Evolutionary conservation across 2,329 filamentous ascomycete species (phyloP).

Genomic region (Colletotrichum salicis): DNA sequence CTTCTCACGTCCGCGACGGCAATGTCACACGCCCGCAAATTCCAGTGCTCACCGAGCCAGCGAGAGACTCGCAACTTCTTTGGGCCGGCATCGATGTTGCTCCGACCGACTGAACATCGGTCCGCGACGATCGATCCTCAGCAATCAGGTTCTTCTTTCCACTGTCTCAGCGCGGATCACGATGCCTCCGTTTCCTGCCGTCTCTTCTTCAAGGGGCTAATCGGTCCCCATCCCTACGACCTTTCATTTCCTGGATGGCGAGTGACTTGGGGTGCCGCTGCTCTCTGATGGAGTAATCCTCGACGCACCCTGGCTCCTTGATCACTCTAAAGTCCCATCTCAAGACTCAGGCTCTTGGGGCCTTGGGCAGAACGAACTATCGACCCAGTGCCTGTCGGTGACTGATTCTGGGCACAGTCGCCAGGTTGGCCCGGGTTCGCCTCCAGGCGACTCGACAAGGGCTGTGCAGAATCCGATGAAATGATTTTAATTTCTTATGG

Average conservation of each 20-base stretch:
- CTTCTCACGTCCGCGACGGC: neutral
- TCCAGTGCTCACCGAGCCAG: neutral
- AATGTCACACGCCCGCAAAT: neutral
- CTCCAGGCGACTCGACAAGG: neutral
- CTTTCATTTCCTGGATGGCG: neutral
- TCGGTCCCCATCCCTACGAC: neutral
- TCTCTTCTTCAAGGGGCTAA: neutral
- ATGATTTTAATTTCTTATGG: constrained; percentile 25
- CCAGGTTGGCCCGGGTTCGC: neutral
- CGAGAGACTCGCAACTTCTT: neutral
- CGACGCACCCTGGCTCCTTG: neutral
- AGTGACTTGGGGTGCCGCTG: neutral
- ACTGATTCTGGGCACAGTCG: neutral
- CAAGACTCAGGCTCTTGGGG: neutral
- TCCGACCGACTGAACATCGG: constrained; percentile 2
- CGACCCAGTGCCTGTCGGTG: constrained; percentile 1
- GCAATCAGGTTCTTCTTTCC: neutral
- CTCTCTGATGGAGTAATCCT: neutral
- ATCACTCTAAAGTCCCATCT: neutral
- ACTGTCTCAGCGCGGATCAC: constrained; percentile 14
- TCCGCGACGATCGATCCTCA: neutral
- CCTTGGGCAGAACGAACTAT: neutral
- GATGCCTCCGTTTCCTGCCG: neutral
- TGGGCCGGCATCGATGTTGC: neutral
- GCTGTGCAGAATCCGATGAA: constrained; percentile 3